Evolutionary conservation across 495 filamentous ascomycete species (phyloP).

Genomic region (Cenococcum geophilum): DNA sequence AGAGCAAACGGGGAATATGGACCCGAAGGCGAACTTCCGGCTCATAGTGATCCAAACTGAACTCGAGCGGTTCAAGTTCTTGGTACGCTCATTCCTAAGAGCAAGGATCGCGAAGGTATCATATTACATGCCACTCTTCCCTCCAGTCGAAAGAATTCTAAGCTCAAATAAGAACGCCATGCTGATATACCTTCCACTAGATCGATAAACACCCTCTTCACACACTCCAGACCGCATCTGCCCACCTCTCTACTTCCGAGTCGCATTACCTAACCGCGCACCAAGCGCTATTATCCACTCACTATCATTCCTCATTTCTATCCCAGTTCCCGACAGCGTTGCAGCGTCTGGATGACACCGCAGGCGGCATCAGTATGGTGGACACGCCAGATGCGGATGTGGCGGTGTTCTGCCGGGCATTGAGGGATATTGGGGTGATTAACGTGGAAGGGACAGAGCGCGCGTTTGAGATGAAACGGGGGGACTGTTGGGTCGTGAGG

Average conservation of each 20-base stretch:
- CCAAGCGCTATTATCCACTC: conserved; percentile 69
- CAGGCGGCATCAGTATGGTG: conserved; percentile 86
- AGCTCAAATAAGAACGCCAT: no score
- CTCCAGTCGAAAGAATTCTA: no score
- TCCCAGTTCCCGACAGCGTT: conserved; percentile 67
- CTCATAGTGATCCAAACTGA: conserved; percentile 96
- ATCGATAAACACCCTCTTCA: conserved; percentile 64
- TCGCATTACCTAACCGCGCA: conserved; percentile 72
- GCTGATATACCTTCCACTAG: conserved; percentile 32
- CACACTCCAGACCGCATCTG: conserved; percentile 43
- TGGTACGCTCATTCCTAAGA: conserved; percentile 77
- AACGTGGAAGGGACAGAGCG: conserved; percentile 49
- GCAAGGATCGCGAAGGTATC: conserved; percentile 72
- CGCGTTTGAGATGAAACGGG: conserved; percentile 58
- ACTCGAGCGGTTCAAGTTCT: conserved; percentile 84
- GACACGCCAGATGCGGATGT: conserved; percentile 73
- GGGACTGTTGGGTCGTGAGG: conserved; percentile 79
- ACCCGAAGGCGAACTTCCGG: conserved; percentile 80
- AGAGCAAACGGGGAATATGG: conserved; percentile 57
- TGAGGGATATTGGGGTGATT: conserved; percentile 56
- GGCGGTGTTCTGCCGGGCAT: conserved; percentile 76
- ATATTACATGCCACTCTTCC: no score
- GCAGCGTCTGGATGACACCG: conserved; percentile 80
- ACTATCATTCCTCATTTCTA: conserved; percentile 79
- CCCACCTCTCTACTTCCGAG: conserved; percentile 64